A percentile compares a stretch with the other conserved stretches of the same genome.
Evolutionary conservation across 768 basidiomycete species (phyloP).

Genomic region (Termitomyces sp.): DNA sequence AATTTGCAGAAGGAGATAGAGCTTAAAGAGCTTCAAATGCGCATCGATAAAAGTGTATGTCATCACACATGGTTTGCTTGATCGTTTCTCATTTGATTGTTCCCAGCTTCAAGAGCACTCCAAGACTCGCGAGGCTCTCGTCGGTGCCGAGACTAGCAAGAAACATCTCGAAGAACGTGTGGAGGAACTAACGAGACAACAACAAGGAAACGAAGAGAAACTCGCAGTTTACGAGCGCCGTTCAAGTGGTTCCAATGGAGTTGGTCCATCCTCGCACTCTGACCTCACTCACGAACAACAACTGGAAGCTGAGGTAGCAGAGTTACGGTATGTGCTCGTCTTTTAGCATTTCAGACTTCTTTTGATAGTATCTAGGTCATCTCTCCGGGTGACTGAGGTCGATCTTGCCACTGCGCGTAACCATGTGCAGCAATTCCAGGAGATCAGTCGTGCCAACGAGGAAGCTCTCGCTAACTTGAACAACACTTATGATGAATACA

Average conservation of each 20-base stretch:
- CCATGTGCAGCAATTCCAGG: conserved; percentile 81
- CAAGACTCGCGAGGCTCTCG: conserved; percentile 63
- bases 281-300: conserved; percentile 68
- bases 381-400: conserved; percentile 72
- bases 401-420: conserved; percentile 66
- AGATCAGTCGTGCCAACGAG: conserved; percentile 81
- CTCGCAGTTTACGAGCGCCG: conserved; percentile 82
- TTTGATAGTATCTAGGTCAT: conserved; percentile 41
- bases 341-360: background rate
- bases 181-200: conserved; percentile 52
- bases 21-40: conserved; percentile 63
- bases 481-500: conserved; percentile 76
- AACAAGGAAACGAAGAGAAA: conserved; percentile 80
- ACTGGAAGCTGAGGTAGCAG: conserved; percentile 79
- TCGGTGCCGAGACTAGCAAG: conserved; percentile 73
- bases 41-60: conserved; percentile 68
- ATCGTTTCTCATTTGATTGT: conserved; percentile 10
- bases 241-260: conserved; percentile 27
- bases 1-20: conserved; percentile 80
- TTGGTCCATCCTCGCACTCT: conserved; percentile 32
- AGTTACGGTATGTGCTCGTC: conserved; percentile 54
- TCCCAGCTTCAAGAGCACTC: conserved; percentile 57
- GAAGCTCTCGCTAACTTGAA: conserved; percentile 67
- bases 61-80: background rate
- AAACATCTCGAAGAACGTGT: conserved; percentile 73